These are phyloP conservation scores for Boletus vermiculosoides DNA, from an alignment of 768 basidiomycete genomes.

Conservation along the genomic window DNA sequence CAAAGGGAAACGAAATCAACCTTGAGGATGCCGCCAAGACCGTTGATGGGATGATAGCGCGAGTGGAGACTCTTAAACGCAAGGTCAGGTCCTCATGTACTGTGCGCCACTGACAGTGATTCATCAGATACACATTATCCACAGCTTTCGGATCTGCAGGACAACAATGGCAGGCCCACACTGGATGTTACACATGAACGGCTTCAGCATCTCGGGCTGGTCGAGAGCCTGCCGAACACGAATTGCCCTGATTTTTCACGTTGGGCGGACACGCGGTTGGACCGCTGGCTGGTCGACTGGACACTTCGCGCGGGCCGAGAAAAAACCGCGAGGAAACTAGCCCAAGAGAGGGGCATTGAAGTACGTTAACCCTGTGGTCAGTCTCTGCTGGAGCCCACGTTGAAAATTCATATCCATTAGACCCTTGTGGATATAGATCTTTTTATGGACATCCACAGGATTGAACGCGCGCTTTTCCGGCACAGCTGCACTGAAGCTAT, in stretches of 20 bases:
- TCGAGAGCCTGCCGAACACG: slow-evolving; percentile 56
- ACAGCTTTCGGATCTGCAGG: slow-evolving; percentile 52
- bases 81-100: slow-evolving; percentile 56
- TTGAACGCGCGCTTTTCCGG: slow-evolving; percentile 73
- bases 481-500: slow-evolving; percentile 88
- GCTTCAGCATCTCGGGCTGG: slow-evolving; percentile 61
- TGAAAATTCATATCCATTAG: slow-evolving; percentile 39
- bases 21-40: slow-evolving; percentile 55
- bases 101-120: slow-evolving; percentile 9
- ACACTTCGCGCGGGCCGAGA: slow-evolving; percentile 76
- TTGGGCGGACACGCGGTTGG: slow-evolving; percentile 79
- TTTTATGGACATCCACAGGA: slow-evolving; percentile 84
- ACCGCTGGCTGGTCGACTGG: slow-evolving; percentile 94
- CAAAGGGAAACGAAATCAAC: slow-evolving; percentile 37
- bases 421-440: slow-evolving; percentile 88
- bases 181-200: slow-evolving; percentile 75
- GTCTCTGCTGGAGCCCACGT: slow-evolving; percentile 16
- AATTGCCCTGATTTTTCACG: slow-evolving; percentile 59
- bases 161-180: slow-evolving; percentile 50
- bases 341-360: slow-evolving; percentile 76
- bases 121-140: slow-evolving; percentile 14
- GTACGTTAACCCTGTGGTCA: slow-evolving; percentile 42
- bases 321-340: slow-evolving; percentile 72
- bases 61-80: slow-evolving; percentile 78
- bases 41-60: slow-evolving; percentile 74